Evolutionary conservation across 257 asterid species (phyloP).

Genomic region (Linderniella brevidens): DNA sequence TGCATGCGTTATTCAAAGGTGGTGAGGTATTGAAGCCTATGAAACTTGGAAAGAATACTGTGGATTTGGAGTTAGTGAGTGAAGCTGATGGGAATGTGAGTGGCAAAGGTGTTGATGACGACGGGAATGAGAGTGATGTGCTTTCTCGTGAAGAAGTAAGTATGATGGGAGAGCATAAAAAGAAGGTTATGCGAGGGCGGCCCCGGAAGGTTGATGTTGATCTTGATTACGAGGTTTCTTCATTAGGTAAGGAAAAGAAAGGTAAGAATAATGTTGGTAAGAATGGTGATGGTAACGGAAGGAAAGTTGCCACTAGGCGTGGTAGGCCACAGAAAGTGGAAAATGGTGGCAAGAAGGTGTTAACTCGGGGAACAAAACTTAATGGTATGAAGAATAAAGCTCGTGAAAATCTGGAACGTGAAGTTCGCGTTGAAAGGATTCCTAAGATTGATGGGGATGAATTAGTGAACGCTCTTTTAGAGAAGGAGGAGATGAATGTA

Average conservation of each 20-base stretch:
- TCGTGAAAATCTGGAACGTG: too few species aligned
- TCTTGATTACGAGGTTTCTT: conserved; percentile 10
- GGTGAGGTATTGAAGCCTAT: conserved; percentile 79
- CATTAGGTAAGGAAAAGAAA: conserved; percentile 4
- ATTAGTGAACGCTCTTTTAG: too few species aligned
- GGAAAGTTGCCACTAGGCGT: conserved; percentile 18
- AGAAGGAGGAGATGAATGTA: too few species aligned
- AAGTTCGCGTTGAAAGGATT: too few species aligned
- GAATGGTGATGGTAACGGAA: background rate
- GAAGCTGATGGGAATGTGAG: too few species aligned
- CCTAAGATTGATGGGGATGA: too few species aligned
- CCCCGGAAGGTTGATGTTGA: conserved; percentile 12
- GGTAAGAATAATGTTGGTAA: background rate
- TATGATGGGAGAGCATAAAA: conserved; percentile 2
- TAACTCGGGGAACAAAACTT: too few species aligned
- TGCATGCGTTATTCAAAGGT: conserved; percentile 16
- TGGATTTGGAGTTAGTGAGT: too few species aligned
- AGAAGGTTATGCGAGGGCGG: conserved; percentile 13
- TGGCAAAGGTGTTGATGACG: too few species aligned
- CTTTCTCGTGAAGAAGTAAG: conserved; percentile 3
- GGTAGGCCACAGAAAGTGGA: conserved; percentile 22
- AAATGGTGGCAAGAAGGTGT: too few species aligned
- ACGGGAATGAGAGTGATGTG: conserved; percentile 12
- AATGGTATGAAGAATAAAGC: too few species aligned
- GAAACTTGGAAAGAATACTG: conserved; percentile 28